These are phyloP conservation scores for Benincasa hispida DNA, from an alignment of 306 rosid species.

Conservation along the genomic window DNA sequence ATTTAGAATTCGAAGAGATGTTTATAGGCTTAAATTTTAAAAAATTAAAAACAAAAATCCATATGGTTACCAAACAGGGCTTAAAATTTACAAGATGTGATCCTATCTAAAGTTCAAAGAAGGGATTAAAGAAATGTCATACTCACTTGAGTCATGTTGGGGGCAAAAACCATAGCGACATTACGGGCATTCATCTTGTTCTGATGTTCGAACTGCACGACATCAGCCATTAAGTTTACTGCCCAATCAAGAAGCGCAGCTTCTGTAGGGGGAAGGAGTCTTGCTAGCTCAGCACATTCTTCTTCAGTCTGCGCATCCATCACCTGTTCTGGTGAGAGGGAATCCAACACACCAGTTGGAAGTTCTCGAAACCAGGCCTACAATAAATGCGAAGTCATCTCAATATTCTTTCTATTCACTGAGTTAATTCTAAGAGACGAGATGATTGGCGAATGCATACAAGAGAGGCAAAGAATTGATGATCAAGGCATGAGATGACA, in stretches of 20 bases:
- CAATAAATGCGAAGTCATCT: neutral
- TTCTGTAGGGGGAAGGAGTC: conserved; percentile 78
- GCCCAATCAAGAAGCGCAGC: conserved; percentile 95
- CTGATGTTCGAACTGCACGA: conserved; percentile 70
- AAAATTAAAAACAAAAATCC: too few relatives aligned
- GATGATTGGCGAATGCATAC: neutral
- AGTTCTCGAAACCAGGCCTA: conserved; percentile 99
- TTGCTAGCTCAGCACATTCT: conserved; percentile 72
- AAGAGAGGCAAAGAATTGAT: neutral
- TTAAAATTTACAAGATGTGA: neutral
- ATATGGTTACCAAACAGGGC: too few relatives aligned
- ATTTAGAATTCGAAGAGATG: too few relatives aligned
- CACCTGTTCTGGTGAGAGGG: conserved; percentile 89
- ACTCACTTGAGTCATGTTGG: conserved; percentile 96
- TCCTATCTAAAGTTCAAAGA: neutral
- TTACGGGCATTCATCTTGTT: conserved; percentile 99
- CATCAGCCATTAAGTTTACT: conserved; percentile 89
- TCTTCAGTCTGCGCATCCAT: conserved; percentile 88
- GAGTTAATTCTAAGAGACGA: neutral
- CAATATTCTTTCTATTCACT: neutral
- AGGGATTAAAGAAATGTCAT: neutral
- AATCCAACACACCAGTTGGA: conserved; percentile 80
- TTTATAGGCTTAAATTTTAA: too few relatives aligned
- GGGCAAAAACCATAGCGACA: conserved; percentile 97
- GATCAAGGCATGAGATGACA: neutral